Evolutionary conservation across 345 rosid genomes (phyloP).

Genomic region (Bretschneidera sinensis): DNA sequence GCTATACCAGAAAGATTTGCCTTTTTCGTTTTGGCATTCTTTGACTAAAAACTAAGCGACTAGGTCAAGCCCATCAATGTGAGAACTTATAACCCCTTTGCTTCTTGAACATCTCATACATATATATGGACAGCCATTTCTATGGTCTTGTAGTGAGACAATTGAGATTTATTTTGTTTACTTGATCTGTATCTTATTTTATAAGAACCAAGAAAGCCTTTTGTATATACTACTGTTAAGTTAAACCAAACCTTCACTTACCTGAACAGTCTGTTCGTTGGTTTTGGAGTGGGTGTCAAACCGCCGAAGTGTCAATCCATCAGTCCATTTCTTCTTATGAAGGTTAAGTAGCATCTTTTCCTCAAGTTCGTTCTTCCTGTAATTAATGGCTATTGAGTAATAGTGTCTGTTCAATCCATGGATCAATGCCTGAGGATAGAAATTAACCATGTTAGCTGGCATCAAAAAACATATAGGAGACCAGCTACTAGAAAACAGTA

Average conservation of each 20-base stretch:
- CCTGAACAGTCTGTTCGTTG: conserved; percentile 94
- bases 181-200: not conserved
- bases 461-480: not conserved
- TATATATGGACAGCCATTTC: not conserved
- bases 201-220: too few species aligned
- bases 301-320: conserved; percentile 79
- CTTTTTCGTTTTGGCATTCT: too few species aligned
- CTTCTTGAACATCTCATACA: not conserved
- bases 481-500: not conserved
- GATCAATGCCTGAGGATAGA: conserved; percentile 74
- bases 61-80: too few species aligned
- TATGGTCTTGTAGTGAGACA: not conserved
- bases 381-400: conserved; percentile 96
- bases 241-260: conserved; percentile 15
- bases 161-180: too few species aligned
- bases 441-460: conserved; percentile 16
- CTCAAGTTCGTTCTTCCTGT: conserved; percentile 94
- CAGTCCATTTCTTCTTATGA: conserved; percentile 99
- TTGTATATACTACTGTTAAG: not conserved
- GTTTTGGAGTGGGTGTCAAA: conserved; percentile 92
- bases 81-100: not conserved
- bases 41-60: too few species aligned
- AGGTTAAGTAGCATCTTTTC: conserved; percentile 96
- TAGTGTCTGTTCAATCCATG: conserved; percentile 98
- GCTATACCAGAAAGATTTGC: too few species aligned